A percentile compares a stretch with the other conserved stretches of the same genome.
Conservation (phyloP, 2,329 filamentous ascomycete species). For the Lasiodiplodia citricola region DNA sequence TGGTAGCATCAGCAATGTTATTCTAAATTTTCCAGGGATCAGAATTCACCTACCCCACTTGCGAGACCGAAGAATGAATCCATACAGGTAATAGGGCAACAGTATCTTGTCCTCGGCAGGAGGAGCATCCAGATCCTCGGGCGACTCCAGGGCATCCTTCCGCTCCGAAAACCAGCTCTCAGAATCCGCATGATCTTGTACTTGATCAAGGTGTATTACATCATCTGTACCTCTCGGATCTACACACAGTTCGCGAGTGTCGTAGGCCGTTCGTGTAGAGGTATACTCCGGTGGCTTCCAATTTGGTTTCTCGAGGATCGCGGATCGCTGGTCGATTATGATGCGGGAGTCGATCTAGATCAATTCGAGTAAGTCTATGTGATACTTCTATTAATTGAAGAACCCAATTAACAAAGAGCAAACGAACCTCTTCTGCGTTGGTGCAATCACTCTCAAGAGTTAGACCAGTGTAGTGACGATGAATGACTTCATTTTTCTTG, state of each 20-base stretch:
- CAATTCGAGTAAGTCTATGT: not conserved
- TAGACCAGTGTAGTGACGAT: not conserved
- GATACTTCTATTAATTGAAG: not conserved
- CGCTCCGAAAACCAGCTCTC: not conserved
- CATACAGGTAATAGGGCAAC: not conserved
- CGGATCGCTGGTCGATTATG: not conserved
- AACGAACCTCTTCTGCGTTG: not conserved
- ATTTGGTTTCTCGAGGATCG: not conserved
- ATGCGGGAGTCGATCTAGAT: not conserved
- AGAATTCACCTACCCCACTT: not conserved
- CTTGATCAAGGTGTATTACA: not conserved
- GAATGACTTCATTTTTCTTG: not conserved
- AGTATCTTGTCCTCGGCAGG: not conserved
- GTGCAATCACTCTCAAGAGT: not conserved
- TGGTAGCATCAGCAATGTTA: not conserved
- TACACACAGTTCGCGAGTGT: not conserved
- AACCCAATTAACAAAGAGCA: not conserved
- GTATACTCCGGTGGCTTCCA: not conserved
- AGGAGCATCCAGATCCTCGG: not conserved
- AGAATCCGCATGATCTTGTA: not conserved
- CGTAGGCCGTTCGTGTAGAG: not conserved
- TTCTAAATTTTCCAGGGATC: not conserved
- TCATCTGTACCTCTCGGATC: not conserved
- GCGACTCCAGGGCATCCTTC: not conserved
- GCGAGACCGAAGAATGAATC: not conserved